Evolutionary conservation across 805 yeast genomes (phyloP).

Genomic region (Wickerhamiella azyma): DNA sequence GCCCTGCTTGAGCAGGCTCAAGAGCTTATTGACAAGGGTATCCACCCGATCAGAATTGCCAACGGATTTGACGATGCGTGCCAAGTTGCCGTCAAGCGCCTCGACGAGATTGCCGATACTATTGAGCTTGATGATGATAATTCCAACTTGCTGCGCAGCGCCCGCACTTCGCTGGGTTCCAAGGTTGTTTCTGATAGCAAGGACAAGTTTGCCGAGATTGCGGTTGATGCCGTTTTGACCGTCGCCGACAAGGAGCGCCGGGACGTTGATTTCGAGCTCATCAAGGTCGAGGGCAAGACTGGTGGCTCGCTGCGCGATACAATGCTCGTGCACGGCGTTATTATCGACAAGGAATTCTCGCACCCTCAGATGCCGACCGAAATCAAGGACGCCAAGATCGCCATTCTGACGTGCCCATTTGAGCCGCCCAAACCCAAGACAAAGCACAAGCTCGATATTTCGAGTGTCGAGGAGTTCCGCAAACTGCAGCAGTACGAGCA

Average conservation of each 20-base stretch:
- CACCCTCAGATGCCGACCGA: constrained; percentile 96
- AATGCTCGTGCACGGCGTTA: constrained; percentile 73
- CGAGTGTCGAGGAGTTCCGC: constrained; percentile 86
- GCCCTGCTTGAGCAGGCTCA: constrained; percentile 88
- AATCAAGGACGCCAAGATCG: constrained; percentile 69
- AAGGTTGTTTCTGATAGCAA: constrained; percentile 90
- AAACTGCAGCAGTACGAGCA: constrained; percentile 86
- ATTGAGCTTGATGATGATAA: constrained; percentile 36
- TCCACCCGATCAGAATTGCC: constrained; percentile 93
- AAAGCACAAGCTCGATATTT: constrained; percentile 87
- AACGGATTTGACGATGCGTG: constrained; percentile 97
- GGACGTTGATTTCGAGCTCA: constrained; percentile 94
- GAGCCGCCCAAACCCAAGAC: constrained; percentile 99
- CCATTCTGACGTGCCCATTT: constrained; percentile 94
- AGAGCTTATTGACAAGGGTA: constrained; percentile 89
- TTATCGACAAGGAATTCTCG: constrained; percentile 90
- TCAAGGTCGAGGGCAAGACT: constrained; percentile 87
- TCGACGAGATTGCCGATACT: constrained; percentile 63
- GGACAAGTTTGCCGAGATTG: constrained; percentile 89
- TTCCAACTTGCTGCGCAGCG: constrained; percentile 64
- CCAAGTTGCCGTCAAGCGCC: constrained; percentile 66
- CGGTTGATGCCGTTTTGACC: constrained; percentile 85
- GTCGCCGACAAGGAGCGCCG: constrained; percentile 86
- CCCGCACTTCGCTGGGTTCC: constrained; percentile 87
- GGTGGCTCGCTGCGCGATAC: constrained; percentile 91